phyloP scores from a whole-genome alignment of 176 grass and related monocot genomes.

The Rhipidocladum racemiflorum region DNA sequence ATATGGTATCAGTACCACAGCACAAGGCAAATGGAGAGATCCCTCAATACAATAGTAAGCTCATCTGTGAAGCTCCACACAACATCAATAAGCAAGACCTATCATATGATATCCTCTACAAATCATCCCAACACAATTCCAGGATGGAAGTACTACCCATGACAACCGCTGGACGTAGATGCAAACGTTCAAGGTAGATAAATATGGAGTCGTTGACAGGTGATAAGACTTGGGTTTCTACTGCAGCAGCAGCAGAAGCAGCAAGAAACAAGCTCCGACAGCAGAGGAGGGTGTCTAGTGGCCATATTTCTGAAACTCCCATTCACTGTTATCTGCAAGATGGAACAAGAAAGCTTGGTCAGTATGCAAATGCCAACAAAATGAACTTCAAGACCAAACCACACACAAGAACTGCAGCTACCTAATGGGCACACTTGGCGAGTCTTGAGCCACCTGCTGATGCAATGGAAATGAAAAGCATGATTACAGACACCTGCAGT shows the following conservation, averaged over 20 bases:
- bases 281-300: slow-evolving; percentile 44
- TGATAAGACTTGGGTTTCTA: neutral
- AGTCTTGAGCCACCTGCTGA: slow-evolving; percentile 99
- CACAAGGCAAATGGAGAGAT: neutral
- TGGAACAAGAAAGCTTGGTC: neutral
- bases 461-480: slow-evolving; percentile 99
- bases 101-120: slow-evolving; percentile 4
- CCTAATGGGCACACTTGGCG: slow-evolving; percentile 99
- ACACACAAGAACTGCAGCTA: slow-evolving; percentile 21
- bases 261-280: slow-evolving; percentile 7
- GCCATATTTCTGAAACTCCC: slow-evolving; percentile 99
- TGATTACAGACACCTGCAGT: slow-evolving; percentile 97
- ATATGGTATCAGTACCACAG: slow-evolving; percentile 8
- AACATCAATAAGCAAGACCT: neutral
- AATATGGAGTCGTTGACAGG: neutral
- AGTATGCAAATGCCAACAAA: neutral
- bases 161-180: neutral
- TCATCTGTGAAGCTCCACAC: neutral
- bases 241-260: neutral
- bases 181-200: slow-evolving; percentile 28
- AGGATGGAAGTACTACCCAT: neutral
- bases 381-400: neutral
- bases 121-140: slow-evolving; percentile 15
- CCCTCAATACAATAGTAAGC: slow-evolving; percentile 4
- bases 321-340: slow-evolving; percentile 94